These are phyloP conservation scores for Arabidopsis lyrata DNA, from an alignment of 441 rosid species.

Conservation along the genomic window DNA sequence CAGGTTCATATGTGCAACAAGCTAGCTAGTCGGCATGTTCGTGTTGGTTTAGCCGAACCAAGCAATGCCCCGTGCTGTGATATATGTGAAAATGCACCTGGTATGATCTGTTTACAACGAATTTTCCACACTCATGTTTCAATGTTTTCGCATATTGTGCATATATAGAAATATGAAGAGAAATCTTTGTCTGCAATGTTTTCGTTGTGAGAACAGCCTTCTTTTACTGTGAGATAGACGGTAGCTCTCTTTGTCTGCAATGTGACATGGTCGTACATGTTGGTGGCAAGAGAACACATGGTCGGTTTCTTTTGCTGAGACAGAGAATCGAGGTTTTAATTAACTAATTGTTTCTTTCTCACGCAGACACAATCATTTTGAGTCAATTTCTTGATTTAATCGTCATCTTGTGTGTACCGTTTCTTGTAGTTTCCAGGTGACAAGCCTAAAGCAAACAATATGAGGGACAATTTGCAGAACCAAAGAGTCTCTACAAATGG, in stretches of 20 bases:
- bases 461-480: slow-evolving; percentile 60
- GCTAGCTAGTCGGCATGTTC: slow-evolving; percentile 83
- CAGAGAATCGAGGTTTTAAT: slow-evolving; percentile 75
- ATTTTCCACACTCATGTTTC: slow-evolving; percentile 12
- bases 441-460: slow-evolving; percentile 48
- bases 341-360: slow-evolving; percentile 27
- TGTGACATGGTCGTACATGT: slow-evolving; percentile 87
- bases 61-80: slow-evolving; percentile 75
- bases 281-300: slow-evolving; percentile 83
- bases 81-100: slow-evolving; percentile 83
- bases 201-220: slow-evolving; percentile 56
- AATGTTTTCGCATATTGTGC: neutral
- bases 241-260: slow-evolving; percentile 82
- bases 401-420: slow-evolving; percentile 1
- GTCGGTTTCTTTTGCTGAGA: slow-evolving; percentile 69
- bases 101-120: slow-evolving; percentile 41
- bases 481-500: slow-evolving; percentile 51
- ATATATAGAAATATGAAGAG: slow-evolving; percentile 5
- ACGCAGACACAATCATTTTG: neutral
- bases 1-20: slow-evolving; percentile 90
- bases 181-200: slow-evolving; percentile 16
- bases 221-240: slow-evolving; percentile 88
- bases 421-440: slow-evolving; percentile 76
- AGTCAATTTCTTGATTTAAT: neutral
- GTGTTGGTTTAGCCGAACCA: slow-evolving; percentile 80